phyloP scores from a whole-genome alignment of 257 asterid genomes.

The Fraxinus excelsior region DNA sequence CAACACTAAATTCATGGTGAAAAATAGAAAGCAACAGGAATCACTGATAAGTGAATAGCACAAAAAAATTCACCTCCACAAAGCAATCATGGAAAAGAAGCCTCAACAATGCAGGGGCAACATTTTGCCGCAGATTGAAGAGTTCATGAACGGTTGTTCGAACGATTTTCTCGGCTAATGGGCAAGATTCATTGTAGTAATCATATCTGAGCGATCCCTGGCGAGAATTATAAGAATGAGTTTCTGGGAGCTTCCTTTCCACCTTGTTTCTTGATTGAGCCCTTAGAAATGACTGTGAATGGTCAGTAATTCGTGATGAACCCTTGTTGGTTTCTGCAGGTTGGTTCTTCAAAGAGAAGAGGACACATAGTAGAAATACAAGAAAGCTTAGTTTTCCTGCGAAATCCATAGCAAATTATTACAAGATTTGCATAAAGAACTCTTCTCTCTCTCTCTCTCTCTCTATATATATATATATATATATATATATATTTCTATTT shows the following conservation, averaged over 20 bases:
- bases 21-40: neutral
- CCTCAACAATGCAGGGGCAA: conserved; percentile 61
- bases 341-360: conserved; percentile 51
- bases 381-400: conserved; percentile 45
- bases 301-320: conserved; percentile 14
- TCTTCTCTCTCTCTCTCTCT: neutral
- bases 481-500: neutral
- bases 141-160: conserved; percentile 43
- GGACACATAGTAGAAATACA: conserved; percentile 49
- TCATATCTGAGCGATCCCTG: conserved; percentile 43
- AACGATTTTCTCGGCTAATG: conserved; percentile 54
- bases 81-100: conserved; percentile 74
- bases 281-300: conserved; percentile 17
- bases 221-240: neutral
- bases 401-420: conserved; percentile 43
- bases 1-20: neutral
- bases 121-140: conserved; percentile 26
- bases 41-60: neutral
- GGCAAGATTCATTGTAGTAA: conserved; percentile 60
- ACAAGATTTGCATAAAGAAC: neutral
- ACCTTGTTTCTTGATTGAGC: conserved; percentile 6
- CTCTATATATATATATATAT: conserved; percentile 8
- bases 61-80: conserved; percentile 42
- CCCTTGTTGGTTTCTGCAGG: conserved; percentile 37
- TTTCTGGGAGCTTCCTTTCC: conserved; percentile 22